These are phyloP conservation scores for Neurospora sp. DNA, from an alignment of 495 filamentous ascomycete species.

Conservation along the genomic window DNA sequence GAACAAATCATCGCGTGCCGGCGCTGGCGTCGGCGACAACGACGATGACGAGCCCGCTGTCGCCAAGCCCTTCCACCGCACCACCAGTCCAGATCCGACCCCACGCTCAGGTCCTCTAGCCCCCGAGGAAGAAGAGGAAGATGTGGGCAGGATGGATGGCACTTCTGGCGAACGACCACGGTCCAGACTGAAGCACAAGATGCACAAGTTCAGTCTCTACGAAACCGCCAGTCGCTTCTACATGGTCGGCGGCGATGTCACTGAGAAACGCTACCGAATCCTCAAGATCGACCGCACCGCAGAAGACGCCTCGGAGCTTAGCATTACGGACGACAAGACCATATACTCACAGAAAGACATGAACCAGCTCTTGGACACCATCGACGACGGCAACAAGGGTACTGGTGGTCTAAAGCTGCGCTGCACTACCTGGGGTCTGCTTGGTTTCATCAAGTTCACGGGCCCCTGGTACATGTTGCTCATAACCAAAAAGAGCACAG, in stretches of 20 bases:
- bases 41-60: constrained; percentile 57
- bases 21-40: constrained; percentile 32
- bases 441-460: constrained; percentile 93
- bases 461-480: constrained; percentile 96
- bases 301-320: constrained; percentile 63
- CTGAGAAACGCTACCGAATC: constrained; percentile 80
- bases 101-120: constrained; percentile 13
- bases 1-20: not conserved
- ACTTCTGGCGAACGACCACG: constrained; percentile 6
- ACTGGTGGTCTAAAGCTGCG: constrained; percentile 86
- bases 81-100: constrained; percentile 43
- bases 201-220: constrained; percentile 94
- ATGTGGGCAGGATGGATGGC: constrained; percentile 29
- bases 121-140: constrained; percentile 31
- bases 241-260: constrained; percentile 82
- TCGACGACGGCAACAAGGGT: constrained; percentile 89
- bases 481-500: constrained; percentile 90
- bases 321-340: constrained; percentile 84
- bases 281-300: constrained; percentile 86
- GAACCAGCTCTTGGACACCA: constrained; percentile 81
- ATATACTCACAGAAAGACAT: constrained; percentile 90
- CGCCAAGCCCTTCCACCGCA: constrained; percentile 54
- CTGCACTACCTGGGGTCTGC: constrained; percentile 84
- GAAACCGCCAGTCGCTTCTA: constrained; percentile 90
- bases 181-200: constrained; percentile 56